Evolutionary conservation across 805 yeast species (phyloP), one percentile per base, ranked within the genome.

Genomic region (Myxozyma neotropica): DNA sequence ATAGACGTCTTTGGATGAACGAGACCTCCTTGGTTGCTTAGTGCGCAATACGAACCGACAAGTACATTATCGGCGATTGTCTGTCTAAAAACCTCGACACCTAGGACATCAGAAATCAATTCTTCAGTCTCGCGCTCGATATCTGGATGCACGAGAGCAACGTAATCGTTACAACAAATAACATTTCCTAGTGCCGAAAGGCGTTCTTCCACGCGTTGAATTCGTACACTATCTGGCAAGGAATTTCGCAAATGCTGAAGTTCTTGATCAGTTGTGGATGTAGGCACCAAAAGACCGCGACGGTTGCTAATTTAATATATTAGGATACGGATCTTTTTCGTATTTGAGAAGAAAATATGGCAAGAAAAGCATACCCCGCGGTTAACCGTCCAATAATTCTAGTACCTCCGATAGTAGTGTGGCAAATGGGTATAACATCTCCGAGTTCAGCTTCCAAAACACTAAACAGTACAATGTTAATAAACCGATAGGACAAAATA

Each of bases 81-180:
- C 77, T 94, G 99, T 79, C 98, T 87, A 83, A 94, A 94, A 47
- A 94, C 99, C 78, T 94, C 99, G 55, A 94, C 99, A 61, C 99
- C 99, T 59, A 94, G 81, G 15, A 92, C 97, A 75, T 94, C 99
- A 47, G 98, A 96, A 73, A 94, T 94, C 69, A 94, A 80, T 79
- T 94, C 99, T 78, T 94, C 99, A 54, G 99, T 94, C 77, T 94
- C 99, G 74, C 99, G 87, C 80, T 94, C 99, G 67, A 94, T 90
- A 78, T 94, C 99, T 53, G 99, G 99, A 76, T 94, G 99, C 55
- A 94, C 99, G 67, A 94, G 82, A 2, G 99, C 99, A 69, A 95
- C 99, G 74, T 94, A 94, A 76, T 94, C 99, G 76, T 94, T 94
- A 78, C 98, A 93, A 77, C 98, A 93, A 71, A 94, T 91, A 64